Base-by-base conservation (phyloP, 1,139 yeast genomes). In the Geotrichum europaeum region DNA sequence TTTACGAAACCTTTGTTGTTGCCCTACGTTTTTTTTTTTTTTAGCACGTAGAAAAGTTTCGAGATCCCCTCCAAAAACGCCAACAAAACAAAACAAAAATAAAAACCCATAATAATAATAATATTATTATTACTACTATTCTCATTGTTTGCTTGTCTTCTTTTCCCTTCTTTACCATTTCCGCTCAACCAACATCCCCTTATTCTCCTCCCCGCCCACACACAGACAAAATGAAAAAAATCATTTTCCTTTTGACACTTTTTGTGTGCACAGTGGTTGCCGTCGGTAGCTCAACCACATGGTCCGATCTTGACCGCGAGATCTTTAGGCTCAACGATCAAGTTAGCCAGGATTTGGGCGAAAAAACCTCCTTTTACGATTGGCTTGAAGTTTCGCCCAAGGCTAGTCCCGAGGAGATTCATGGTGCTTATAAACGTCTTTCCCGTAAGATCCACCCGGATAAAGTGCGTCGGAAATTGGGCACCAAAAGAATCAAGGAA, bases 401-500 rank as follows among this genome's bases (percentile, higher is more conserved):
- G 40, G 76, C 96, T 6, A 74, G 83, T 0, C 70, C 76, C 54
- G 84, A 81, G 56, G 88, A 89, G 65, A 87, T 95, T 63, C 80
- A 81, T 62, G 85, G 84, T 69, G 94, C 96, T 24, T 77, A 89
- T 76, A 83, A 90, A 70, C 84, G 83, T 66, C 72, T 86, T 53
- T 85, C 96, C 3, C 80, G 88, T 59, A 79, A 78, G 62, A 78
- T 88, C 66, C 97, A 92, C 70, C 97, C 97, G 0, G 97, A 92
- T 73, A 90, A 89, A 72, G 74, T 80, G 60, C 53, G 56, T 47
- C 32, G 62, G 50, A 25, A 47, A n/a, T 45, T 98, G 0, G 98
- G 94, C 72, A 91, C 64, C 60, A 73, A 69, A 67, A 72, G 70
- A 20, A 76, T 74, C 65, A 75, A 75, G 65, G 68, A 78, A 62